These are phyloP conservation scores for Alternaria sp. DNA, from an alignment of 2,329 filamentous ascomycete species.

Conservation along the genomic window DNA sequence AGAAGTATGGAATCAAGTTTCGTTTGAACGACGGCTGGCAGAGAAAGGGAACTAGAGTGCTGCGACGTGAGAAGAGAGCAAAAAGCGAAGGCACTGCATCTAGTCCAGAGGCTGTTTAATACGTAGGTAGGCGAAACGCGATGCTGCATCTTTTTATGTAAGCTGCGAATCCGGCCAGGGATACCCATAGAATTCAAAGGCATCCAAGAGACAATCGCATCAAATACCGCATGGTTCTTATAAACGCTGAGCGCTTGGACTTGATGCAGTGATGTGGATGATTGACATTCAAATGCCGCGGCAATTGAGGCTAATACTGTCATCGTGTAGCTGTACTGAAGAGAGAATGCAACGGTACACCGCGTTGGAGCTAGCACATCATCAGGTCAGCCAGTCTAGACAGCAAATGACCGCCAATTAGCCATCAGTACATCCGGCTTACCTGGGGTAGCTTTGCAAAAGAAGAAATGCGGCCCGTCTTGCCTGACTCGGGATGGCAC, in stretches of 20 bases:
- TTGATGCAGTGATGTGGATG: background rate
- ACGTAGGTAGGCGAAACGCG: background rate
- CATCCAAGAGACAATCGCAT: background rate
- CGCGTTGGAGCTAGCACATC: background rate
- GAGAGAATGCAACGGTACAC: background rate
- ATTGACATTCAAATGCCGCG: constrained; percentile 13
- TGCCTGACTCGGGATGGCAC: constrained; percentile 31
- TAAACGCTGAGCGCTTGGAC: background rate
- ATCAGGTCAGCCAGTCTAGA: background rate
- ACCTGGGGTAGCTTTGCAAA: constrained; percentile 4
- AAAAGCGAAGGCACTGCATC: background rate
- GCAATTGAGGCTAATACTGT: constrained; percentile 8
- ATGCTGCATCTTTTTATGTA: background rate
- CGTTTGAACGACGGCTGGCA: background rate
- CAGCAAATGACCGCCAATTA: constrained; percentile 1
- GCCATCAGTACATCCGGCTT: constrained; percentile 1
- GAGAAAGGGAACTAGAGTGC: constrained; percentile 1
- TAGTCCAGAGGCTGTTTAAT: constrained; percentile 1
- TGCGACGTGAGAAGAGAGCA: constrained; percentile 3
- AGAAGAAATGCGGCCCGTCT: constrained; percentile 29
- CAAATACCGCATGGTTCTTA: background rate
- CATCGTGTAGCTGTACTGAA: background rate
- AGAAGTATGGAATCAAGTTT: background rate
- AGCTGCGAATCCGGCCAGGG: background rate
- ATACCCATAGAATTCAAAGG: background rate